Evolutionary conservation across 768 basidiomycete species (phyloP), one percentile per base, ranked within the genome.

Genomic region (Pholiota molesta): DNA sequence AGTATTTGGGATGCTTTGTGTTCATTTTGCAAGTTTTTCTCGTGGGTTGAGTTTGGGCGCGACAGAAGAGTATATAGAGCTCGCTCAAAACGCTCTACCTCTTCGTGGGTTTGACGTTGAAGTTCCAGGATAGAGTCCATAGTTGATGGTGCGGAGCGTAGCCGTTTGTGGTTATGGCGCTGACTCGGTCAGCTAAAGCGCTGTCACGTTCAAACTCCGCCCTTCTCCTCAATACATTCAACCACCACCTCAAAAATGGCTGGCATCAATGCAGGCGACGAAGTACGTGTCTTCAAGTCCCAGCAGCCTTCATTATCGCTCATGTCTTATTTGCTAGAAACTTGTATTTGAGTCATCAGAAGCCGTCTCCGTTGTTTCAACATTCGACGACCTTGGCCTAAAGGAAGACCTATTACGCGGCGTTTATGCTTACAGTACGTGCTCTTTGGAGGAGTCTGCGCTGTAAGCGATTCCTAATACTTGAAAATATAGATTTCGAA

Each of bases 371-470:
- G 92, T 93, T 49, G 85, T 97, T 67, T 92, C 91, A 52, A 94
- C 93, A 6, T 94, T 94, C 71, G 92, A 94, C 71, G 93, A 94
- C 80, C 86, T 95, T 49, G 85, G 90, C 68, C 78, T 99, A 72
- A 99, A 99, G 81, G 92, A 95, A 71, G 95, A 98, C 76, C 87
- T 99, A 57, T 78, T 98, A 60, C 89, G 97, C 68, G 97, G 97
- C 68, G 93, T 99, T 74, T 99, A 99, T 78, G 97, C 95, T 60
- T 99, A 98, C 82, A 97, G 97, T 94, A 62, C 58, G 87, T 79
- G 9, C 33, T 51, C 37, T 37, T 52, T 56, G 13, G 40, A n/a
- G 33, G 40, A 21, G 35, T 52, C 29, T 23, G 13, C 33, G 6
- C n/a, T 29, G 29, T 28, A 47, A 31, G 1, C 9, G 26, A 9